Conservation (phyloP, 2,329 filamentous ascomycete genomes). For the Pseudogymnoascus sp. region DNA sequence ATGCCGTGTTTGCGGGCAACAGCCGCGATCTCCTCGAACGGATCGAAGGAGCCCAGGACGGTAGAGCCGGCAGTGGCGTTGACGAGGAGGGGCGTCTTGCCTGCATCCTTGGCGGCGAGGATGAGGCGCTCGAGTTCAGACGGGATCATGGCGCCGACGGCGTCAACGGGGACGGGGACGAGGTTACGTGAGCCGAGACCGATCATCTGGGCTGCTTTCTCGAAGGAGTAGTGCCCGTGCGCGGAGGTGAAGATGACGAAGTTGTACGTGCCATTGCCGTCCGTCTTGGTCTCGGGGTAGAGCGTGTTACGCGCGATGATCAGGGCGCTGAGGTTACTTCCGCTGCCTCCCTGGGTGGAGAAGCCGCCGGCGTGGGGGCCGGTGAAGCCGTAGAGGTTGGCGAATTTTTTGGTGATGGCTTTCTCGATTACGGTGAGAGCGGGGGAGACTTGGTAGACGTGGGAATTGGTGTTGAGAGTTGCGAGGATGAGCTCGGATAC, state of each 20-base stretch:
- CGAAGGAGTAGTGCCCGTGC: constrained; percentile 89
- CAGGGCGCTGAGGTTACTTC: constrained; percentile 77
- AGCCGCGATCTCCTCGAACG: constrained; percentile 58
- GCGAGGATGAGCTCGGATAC: constrained; percentile 78
- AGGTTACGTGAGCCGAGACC: constrained; percentile 73
- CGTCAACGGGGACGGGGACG: constrained; percentile 66
- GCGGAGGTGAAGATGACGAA: constrained; percentile 83
- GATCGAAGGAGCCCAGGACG: constrained; percentile 82
- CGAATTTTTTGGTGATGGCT: constrained; percentile 63
- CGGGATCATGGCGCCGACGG: constrained; percentile 61
- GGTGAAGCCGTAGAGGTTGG: constrained; percentile 66
- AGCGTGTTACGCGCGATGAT: constrained; percentile 81
- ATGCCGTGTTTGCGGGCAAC: constrained; percentile 65
- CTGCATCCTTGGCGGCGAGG: constrained; percentile 50
- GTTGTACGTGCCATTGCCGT: constrained; percentile 55
- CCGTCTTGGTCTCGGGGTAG: constrained; percentile 66
- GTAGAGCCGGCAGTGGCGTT: constrained; percentile 95
- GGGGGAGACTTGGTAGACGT: constrained; percentile 67
- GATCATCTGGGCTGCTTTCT: constrained; percentile 87
- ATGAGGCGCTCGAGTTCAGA: constrained; percentile 56
- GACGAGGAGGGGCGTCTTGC: constrained; percentile 83
- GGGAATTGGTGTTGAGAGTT: constrained; percentile 80
- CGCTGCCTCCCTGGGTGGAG: constrained; percentile 68
- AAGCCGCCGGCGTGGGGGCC: constrained; percentile 62
- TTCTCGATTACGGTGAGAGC: constrained; percentile 85